phyloP scores from a whole-genome alignment of 225 moss, liverwort and hornwort genomes.

The Climacium dendroides region DNA sequence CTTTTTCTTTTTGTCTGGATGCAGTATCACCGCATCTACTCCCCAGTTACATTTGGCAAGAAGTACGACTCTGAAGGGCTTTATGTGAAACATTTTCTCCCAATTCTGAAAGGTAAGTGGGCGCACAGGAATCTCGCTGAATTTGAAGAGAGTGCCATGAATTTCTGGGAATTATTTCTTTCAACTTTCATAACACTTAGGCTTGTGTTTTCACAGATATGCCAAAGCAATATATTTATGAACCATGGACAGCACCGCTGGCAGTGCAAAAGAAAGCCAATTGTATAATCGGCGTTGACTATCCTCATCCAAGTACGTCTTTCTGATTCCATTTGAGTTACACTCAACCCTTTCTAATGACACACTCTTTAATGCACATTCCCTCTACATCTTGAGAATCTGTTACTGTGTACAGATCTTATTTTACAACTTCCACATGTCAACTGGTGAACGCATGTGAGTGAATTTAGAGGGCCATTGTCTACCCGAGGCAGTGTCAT shows the following conservation, averaged over 20 bases:
- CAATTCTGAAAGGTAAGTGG: constrained; percentile 61
- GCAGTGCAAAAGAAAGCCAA: constrained; percentile 85
- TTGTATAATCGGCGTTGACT: constrained; percentile 85
- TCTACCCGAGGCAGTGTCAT: not conserved
- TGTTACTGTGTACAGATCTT: not conserved
- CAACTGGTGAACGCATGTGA: not conserved
- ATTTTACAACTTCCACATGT: not conserved
- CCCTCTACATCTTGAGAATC: not conserved
- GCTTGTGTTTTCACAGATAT: constrained; percentile 41
- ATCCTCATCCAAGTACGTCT: constrained; percentile 74
- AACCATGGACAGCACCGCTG: constrained; percentile 90
- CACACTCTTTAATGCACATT: not conserved
- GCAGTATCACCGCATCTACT: constrained; percentile 98
- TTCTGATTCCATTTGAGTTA: not conserved
- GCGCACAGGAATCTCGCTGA: not conserved
- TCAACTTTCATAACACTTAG: not conserved
- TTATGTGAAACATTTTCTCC: constrained; percentile 83
- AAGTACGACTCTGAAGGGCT: constrained; percentile 87
- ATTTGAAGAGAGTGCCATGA: not conserved
- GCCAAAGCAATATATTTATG: constrained; percentile 87
- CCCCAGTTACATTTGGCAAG: constrained; percentile 77
- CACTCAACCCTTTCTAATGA: not conserved
- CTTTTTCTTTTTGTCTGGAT: not conserved
- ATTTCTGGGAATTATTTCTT: not conserved
- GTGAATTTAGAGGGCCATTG: not conserved